Conservation (phyloP, 495 filamentous ascomycete species). For the Physcia stellaris region DNA sequence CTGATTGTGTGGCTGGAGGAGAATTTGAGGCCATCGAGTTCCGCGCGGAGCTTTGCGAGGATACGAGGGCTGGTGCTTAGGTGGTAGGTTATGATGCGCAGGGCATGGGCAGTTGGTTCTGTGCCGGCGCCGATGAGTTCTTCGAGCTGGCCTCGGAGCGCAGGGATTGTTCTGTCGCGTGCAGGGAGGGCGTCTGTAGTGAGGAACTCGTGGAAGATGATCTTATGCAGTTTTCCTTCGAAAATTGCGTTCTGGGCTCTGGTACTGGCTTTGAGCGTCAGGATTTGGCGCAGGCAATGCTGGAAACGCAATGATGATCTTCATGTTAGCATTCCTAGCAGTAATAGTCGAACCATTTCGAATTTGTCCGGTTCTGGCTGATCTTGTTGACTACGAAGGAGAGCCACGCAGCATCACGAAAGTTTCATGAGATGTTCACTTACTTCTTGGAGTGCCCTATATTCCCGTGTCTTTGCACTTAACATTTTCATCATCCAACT, state of each 20-base stretch:
- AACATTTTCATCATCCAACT: no score
- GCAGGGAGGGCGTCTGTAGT: neutral
- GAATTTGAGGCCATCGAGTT: conserved; percentile 20
- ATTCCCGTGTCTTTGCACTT: no score
- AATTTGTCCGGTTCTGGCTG: no score
- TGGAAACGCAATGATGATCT: no score
- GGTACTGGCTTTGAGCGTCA: neutral
- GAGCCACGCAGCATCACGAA: no score
- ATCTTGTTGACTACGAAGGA: no score
- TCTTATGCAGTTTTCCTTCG: no score
- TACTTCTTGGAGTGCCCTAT: no score
- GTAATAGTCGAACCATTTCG: no score
- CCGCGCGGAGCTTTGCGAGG: conserved; percentile 17
- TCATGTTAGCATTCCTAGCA: no score
- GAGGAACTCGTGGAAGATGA: neutral
- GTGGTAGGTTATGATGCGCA: conserved; percentile 24
- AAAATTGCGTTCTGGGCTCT: neutral
- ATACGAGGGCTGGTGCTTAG: conserved; percentile 24
- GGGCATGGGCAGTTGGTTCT: conserved; percentile 29
- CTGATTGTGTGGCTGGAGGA: conserved; percentile 16
- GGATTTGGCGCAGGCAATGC: no score
- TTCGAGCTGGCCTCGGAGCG: conserved; percentile 14
- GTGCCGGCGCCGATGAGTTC: conserved; percentile 34
- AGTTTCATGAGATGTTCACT: no score
- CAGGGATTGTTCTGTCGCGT: neutral